Evolutionary conservation across 768 basidiomycete species (phyloP).

Genomic region (Rubroboletus pulcherrimus): DNA sequence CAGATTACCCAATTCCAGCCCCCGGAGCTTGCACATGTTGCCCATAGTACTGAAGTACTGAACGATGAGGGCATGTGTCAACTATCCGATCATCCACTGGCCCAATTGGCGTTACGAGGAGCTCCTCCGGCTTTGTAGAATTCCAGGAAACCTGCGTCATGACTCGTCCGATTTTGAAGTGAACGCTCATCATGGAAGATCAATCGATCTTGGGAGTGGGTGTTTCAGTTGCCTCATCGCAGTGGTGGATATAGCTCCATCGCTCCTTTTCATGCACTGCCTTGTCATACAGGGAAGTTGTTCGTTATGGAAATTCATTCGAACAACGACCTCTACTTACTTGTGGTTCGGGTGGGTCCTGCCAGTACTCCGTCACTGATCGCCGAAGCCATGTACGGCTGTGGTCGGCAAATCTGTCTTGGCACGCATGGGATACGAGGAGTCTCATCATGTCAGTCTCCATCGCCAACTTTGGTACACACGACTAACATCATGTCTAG

Average conservation of each 20-base stretch:
- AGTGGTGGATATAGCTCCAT: constrained; percentile 4
- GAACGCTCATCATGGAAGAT: not conserved
- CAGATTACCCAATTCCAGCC: not conserved
- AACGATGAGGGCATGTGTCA: not conserved
- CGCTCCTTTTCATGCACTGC: constrained; percentile 9
- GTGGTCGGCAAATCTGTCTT: not conserved
- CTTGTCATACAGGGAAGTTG: not conserved
- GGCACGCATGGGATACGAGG: not conserved
- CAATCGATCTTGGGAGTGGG: not conserved
- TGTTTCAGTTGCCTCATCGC: not conserved
- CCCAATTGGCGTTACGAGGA: not conserved
- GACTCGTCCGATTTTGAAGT: not conserved
- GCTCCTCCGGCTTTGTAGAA: not conserved
- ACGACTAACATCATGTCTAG: constrained; percentile 10
- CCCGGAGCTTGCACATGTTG: not conserved
- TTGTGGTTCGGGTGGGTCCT: not conserved
- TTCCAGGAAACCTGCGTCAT: constrained; percentile 5
- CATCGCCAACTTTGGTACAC: constrained; percentile 8
- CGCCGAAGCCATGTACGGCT: not conserved
- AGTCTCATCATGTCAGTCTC: constrained; percentile 3
- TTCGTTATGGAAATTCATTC: constrained; percentile 2
- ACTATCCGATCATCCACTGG: not conserved
- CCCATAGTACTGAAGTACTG: not conserved
- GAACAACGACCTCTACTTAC: not conserved
- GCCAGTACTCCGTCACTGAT: not conserved